A percentile compares a stretch with the other conserved stretches of the same genome.
Conservation (phyloP, 2,329 filamentous ascomycete genomes). For the Ophiocordyceps camponoti-saundersi region DNA sequence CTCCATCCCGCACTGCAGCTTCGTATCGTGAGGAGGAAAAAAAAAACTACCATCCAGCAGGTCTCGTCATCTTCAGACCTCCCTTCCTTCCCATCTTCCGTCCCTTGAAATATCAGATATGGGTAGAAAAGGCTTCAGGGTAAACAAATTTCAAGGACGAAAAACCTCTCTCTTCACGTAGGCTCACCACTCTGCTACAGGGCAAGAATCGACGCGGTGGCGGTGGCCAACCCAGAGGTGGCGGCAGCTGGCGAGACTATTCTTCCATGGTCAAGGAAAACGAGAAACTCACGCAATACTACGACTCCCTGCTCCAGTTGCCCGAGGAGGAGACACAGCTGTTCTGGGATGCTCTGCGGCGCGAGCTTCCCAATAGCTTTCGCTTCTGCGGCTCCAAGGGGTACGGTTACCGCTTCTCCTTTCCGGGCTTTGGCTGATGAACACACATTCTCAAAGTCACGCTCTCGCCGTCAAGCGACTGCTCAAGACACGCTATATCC, state of each 20-base stretch:
- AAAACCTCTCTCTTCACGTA: background rate
- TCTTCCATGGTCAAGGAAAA: slow-evolving; percentile 53
- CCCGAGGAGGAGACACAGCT: slow-evolving; percentile 59
- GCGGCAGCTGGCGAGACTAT: slow-evolving; percentile 18
- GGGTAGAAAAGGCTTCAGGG: slow-evolving; percentile 16
- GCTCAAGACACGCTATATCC: slow-evolving; percentile 76
- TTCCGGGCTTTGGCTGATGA: background rate
- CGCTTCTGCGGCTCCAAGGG: slow-evolving; percentile 92
- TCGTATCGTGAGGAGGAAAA: background rate
- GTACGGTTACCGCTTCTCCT: no score
- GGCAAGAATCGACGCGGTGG: slow-evolving; percentile 20
- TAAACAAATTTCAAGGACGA: slow-evolving; percentile 8
- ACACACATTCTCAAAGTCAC: slow-evolving; percentile 36
- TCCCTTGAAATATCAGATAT: background rate
- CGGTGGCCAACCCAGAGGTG: slow-evolving; percentile 12
- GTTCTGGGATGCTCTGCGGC: slow-evolving; percentile 72
- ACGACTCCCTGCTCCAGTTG: slow-evolving; percentile 61
- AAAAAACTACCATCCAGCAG: background rate
- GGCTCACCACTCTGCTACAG: slow-evolving; percentile 4
- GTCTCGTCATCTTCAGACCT: no score
- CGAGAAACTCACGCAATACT: slow-evolving; percentile 72
- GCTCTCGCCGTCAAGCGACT: slow-evolving; percentile 84
- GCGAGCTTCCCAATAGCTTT: slow-evolving; percentile 91
- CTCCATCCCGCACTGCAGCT: background rate
- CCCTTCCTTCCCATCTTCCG: background rate